Percentiles rank a stretch among this genome's conserved stretches.
Conservation (phyloP, 2,329 filamentous ascomycete genomes). For the Emydomyces testavorans region DNA sequence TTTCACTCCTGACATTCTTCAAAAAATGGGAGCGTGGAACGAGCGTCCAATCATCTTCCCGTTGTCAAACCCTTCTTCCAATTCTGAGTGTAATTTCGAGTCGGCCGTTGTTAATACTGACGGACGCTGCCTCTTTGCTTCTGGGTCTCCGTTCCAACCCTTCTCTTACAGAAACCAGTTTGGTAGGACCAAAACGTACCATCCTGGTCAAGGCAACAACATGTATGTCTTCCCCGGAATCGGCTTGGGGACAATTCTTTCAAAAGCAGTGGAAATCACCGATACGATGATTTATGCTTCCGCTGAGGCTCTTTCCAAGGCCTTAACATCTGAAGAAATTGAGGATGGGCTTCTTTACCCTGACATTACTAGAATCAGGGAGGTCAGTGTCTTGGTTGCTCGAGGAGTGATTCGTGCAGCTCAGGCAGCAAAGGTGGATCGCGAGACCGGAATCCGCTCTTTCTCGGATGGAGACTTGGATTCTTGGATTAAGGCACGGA, state of each 20-base stretch:
- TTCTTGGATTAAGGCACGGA: constrained; percentile 38
- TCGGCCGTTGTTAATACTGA: constrained; percentile 85
- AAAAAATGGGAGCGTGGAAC: constrained; percentile 51
- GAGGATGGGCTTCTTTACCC: constrained; percentile 81
- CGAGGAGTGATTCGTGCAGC: constrained; percentile 89
- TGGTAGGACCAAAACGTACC: constrained; percentile 53
- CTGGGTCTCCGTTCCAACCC: constrained; percentile 78
- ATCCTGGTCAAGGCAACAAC: constrained; percentile 68
- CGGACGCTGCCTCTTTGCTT: constrained; percentile 84
- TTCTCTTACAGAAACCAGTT: constrained; percentile 52
- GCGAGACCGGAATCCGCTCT: constrained; percentile 34
- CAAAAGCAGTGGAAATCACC: constrained; percentile 75
- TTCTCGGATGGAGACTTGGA: constrained; percentile 37
- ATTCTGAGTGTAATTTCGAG: constrained; percentile 96
- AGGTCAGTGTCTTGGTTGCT: constrained; percentile 75
- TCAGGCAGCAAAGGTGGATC: constrained; percentile 62
- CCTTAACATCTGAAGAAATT: constrained; percentile 70
- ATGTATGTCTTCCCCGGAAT: constrained; percentile 96
- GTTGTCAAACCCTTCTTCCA: constrained; percentile 87
- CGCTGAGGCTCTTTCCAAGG: constrained; percentile 65
- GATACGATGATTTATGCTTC: constrained; percentile 96
- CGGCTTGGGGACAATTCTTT: constrained; percentile 82
- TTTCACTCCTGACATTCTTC: constrained; percentile 79
- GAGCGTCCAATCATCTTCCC: constrained; percentile 87
- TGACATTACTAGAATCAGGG: constrained; percentile 77